phyloP scores from a whole-genome alignment of 2,329 filamentous ascomycete species.

The Sclerotinia sclerotiorum region DNA sequence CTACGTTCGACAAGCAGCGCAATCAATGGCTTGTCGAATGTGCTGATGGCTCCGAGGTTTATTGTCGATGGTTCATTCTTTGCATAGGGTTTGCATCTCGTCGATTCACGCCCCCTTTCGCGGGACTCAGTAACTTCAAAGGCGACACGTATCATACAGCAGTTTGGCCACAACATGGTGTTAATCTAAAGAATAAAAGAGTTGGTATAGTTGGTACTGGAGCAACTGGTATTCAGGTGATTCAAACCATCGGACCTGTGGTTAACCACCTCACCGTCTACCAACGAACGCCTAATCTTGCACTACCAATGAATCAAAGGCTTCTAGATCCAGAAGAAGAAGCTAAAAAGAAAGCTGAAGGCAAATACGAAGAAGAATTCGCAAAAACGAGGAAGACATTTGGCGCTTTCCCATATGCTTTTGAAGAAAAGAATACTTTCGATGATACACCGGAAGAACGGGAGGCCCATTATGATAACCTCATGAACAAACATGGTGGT shows the following conservation, averaged over 20 bases:
- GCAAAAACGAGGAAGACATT: constrained; percentile 33
- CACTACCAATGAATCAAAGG: constrained; percentile 36
- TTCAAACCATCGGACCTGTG: constrained; percentile 39
- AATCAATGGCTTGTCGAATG: constrained; percentile 46
- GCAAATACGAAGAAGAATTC: constrained; percentile 41
- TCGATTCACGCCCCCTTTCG: constrained; percentile 32
- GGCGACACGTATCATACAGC: constrained; percentile 35
- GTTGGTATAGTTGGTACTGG: constrained; percentile 30
- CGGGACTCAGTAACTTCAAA: constrained; percentile 35
- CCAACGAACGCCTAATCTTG: constrained; percentile 54
- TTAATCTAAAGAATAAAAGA: constrained; percentile 45
- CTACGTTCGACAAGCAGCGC: constrained; percentile 42
- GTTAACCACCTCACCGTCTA: constrained; percentile 48
- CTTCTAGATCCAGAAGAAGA: constrained; percentile 38
- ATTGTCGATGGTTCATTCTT: constrained; percentile 33
- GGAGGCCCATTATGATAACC: constrained; percentile 41
- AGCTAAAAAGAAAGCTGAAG: constrained; percentile 27
- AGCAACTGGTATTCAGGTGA: constrained; percentile 33
- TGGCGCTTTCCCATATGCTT: constrained; percentile 39
- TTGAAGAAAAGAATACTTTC: constrained; percentile 37
- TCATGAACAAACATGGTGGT: constrained; percentile 34
- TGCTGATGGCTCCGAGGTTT: constrained; percentile 39
- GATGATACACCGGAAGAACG: constrained; percentile 41
- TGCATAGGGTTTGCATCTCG: constrained; percentile 36
- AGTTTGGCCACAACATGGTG: constrained; percentile 39